phyloP scores from a whole-genome alignment of 2,329 filamentous ascomycete genomes.

The Aureobasidium sp. region DNA sequence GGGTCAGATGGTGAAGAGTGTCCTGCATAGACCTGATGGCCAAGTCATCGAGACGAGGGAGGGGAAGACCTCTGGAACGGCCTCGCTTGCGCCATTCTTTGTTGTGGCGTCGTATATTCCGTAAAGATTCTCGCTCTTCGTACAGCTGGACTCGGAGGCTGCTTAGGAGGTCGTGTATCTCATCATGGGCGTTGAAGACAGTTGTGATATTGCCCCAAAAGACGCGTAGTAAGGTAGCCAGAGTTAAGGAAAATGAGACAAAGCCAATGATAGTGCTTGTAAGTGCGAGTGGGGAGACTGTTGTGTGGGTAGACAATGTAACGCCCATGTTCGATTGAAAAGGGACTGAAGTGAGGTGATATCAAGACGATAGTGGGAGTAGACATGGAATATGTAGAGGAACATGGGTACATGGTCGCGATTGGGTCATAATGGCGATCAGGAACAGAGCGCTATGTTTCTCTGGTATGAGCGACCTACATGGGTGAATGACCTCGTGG shows the following conservation, averaged over 20 bases:
- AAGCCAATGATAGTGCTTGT: conserved; percentile 31
- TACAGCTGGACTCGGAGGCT: conserved; percentile 33
- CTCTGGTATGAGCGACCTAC: neutral
- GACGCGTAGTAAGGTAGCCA: conserved; percentile 34
- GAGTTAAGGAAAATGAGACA: conserved; percentile 34
- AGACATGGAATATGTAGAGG: neutral
- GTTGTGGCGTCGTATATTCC: conserved; percentile 20
- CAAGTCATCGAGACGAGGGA: conserved; percentile 24
- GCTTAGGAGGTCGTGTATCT: conserved; percentile 33
- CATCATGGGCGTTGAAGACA: conserved; percentile 26
- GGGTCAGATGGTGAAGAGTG: conserved; percentile 28
- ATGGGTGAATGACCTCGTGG: neutral
- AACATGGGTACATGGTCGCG: neutral
- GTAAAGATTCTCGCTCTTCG: conserved; percentile 31
- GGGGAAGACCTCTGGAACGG: neutral
- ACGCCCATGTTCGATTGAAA: conserved; percentile 22
- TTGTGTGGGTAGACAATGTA: conserved; percentile 21
- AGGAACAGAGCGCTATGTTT: neutral
- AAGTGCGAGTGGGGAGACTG: conserved; percentile 28
- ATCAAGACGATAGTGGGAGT: neutral
- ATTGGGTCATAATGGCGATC: neutral
- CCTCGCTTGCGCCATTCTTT: conserved; percentile 11
- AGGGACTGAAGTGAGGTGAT: neutral
- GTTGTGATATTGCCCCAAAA: conserved; percentile 34
- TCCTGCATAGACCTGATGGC: conserved; percentile 29